Evolutionary conservation across 2,329 filamentous ascomycete species (phyloP), one percentile per base, ranked within the genome.

Genomic region (Verticillium isaacii): DNA sequence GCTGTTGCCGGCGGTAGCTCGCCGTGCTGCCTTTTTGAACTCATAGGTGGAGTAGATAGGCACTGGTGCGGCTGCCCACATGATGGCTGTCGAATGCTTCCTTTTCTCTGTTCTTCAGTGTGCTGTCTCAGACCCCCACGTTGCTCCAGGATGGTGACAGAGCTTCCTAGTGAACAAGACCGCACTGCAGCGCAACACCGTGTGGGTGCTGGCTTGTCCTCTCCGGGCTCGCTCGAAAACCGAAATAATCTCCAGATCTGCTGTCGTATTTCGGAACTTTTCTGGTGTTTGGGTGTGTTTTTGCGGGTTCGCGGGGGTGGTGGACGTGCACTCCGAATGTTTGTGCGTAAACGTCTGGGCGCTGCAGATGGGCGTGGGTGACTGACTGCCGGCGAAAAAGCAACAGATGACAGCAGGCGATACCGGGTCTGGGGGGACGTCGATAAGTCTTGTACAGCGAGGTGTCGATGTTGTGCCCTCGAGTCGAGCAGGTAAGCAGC

Each of bases 31-130:
- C 52, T 61, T 52, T 25, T 52, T 36, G 32, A 54, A 55, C 29
- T 45, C 61, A 64, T 68, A 65, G 59, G 64, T 61, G 61, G 64
- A 66, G 60, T 66, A 68, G 57, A 66, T 66, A 29, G 66, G 66
- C 52, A 64, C 54, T 60, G 66, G 65, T 58, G 65, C 64, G 45
- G 45, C 23, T 55, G 58, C 41, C 54, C 54, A 56, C 54, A 56
- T 56, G 54, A 56, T 56, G 25, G 54, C 54, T 25, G 45, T 52
- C 45, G 45, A 52, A 52, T 52, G 45, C 45, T 52, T 52, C 45
- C 45, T 52, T 52, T 52, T 52, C 19, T 19, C 45, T 52, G 11
- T 52, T 52, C 45, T 52, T 52, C 45, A 52, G 45, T n/a, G 39
- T 45, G 9, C 45, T 52, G 45, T 52, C 45, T 52, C 45, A 52